Conservation (phyloP, 441 rosid genomes). For the Gossypium schwendimanii region DNA sequence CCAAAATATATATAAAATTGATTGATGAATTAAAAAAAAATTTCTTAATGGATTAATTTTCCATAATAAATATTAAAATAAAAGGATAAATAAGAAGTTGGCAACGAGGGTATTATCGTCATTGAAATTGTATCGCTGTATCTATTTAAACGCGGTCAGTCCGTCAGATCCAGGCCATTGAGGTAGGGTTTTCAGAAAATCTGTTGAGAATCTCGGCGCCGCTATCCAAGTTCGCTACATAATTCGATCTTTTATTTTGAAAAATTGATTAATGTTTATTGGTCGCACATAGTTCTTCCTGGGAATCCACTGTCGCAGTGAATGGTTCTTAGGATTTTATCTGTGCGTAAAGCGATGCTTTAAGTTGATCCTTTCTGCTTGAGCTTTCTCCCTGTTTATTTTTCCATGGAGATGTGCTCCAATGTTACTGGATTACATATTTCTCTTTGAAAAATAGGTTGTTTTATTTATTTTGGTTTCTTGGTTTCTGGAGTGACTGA, state of each 20-base stretch:
- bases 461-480: not conserved
- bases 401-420: slow-evolving; percentile 14
- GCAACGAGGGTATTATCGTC: not conserved
- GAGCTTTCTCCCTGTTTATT: slow-evolving; percentile 8
- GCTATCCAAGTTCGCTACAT: not conserved
- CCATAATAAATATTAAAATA: not conserved
- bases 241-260: not conserved
- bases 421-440: slow-evolving; percentile 20
- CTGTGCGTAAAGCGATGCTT: slow-evolving; percentile 40
- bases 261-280: not conserved
- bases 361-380: slow-evolving; percentile 15
- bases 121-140: not conserved
- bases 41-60: too few species aligned
- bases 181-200: not conserved
- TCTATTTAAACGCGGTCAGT: not conserved
- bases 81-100: not conserved
- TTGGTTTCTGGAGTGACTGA: not conserved
- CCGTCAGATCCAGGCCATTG: not conserved
- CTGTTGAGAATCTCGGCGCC: not conserved
- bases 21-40: too few species aligned
- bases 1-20: too few species aligned
- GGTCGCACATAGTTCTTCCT: slow-evolving; percentile 53
- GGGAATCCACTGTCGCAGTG: slow-evolving; percentile 19
- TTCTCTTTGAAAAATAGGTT: not conserved
- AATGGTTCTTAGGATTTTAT: slow-evolving; percentile 50